Percentiles rank a stretch among this genome's conserved stretches.
These are phyloP conservation scores for Amylostereum areolatum DNA, from an alignment of 1,284 basidiomycete genomes.

Conservation along the genomic window DNA sequence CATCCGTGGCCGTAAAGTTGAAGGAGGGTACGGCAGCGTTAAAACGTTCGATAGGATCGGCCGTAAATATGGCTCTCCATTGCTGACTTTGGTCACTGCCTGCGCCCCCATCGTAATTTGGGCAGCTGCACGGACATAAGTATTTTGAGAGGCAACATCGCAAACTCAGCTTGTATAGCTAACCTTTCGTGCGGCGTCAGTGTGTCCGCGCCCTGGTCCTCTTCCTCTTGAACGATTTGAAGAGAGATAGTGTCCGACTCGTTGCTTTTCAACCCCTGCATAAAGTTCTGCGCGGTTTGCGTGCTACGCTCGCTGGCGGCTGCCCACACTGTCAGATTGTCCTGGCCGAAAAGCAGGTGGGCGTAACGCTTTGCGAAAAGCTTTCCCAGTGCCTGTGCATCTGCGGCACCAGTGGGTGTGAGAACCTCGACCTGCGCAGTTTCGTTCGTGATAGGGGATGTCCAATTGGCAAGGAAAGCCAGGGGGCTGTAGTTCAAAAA, in stretches of 20 bases:
- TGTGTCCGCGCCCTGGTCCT: slow-evolving; percentile 14
- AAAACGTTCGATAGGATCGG: slow-evolving; percentile 14
- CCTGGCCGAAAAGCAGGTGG: slow-evolving; percentile 6
- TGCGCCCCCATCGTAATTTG: slow-evolving; percentile 12
- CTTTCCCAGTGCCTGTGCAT: slow-evolving; percentile 13
- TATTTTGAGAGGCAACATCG: no score
- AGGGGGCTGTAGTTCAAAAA: slow-evolving; percentile 8
- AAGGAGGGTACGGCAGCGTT: slow-evolving; percentile 13
- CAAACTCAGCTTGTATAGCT: no score
- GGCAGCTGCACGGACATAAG: slow-evolving; percentile 8
- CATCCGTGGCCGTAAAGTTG: slow-evolving; percentile 16
- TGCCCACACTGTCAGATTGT: slow-evolving; percentile 13
- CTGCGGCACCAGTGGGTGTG: slow-evolving; percentile 14
- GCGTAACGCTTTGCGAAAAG: slow-evolving; percentile 13
- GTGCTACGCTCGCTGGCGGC: slow-evolving; percentile 14
- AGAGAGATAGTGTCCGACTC: slow-evolving; percentile 1
- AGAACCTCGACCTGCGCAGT: slow-evolving; percentile 16
- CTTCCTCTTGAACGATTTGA: slow-evolving; percentile 14
- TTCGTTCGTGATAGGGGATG: slow-evolving; percentile 16
- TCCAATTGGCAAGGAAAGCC: slow-evolving; percentile 9
- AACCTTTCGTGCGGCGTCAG: slow-evolving; percentile 16
- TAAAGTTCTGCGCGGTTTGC: slow-evolving; percentile 11
- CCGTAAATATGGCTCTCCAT: slow-evolving; percentile 14
- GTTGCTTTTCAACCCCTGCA: slow-evolving; percentile 11
- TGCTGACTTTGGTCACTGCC: slow-evolving; percentile 15